Evolutionary conservation across 2,329 filamentous ascomycete genomes (phyloP).

Genomic region (Trichoderma sp.): DNA sequence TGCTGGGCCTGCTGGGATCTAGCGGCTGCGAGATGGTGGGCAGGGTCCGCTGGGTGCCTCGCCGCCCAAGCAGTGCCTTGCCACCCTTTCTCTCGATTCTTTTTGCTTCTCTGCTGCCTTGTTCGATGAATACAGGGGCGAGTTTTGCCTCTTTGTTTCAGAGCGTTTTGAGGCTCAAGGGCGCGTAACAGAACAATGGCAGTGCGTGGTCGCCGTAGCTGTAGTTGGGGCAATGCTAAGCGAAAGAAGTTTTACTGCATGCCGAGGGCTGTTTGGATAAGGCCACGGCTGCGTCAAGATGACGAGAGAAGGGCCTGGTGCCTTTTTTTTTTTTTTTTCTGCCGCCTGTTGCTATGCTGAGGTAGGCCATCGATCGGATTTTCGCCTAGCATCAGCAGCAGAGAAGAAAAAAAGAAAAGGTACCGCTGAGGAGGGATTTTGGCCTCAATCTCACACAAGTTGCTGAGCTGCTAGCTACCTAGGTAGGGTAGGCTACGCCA

Average conservation of each 20-base stretch:
- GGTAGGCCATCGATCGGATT: slow-evolving; percentile 10
- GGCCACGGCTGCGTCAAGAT: slow-evolving; percentile 18
- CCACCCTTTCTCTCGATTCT: background rate
- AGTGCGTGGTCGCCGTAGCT: background rate
- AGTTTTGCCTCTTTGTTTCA: background rate
- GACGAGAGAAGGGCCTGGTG: slow-evolving; percentile 5
- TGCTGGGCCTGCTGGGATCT: background rate
- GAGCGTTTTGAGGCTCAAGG: background rate
- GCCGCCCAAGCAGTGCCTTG: slow-evolving; percentile 20
- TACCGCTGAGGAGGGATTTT: background rate
- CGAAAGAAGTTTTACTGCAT: background rate
- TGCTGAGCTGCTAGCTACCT: background rate
- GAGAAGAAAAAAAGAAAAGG: background rate
- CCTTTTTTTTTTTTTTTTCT: background rate
- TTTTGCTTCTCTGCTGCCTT: background rate
- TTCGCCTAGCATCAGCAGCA: background rate
- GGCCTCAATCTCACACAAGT: background rate
- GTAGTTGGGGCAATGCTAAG: background rate
- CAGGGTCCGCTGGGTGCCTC: slow-evolving; percentile 14
- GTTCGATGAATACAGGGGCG: background rate
- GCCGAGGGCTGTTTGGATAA: background rate
- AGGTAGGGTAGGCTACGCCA: background rate
- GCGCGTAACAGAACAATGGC: background rate
- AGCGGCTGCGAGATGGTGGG: background rate
- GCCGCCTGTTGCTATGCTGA: background rate